Conservation (phyloP, 2,329 filamentous ascomycete genomes). For the Fusarium sp. region DNA sequence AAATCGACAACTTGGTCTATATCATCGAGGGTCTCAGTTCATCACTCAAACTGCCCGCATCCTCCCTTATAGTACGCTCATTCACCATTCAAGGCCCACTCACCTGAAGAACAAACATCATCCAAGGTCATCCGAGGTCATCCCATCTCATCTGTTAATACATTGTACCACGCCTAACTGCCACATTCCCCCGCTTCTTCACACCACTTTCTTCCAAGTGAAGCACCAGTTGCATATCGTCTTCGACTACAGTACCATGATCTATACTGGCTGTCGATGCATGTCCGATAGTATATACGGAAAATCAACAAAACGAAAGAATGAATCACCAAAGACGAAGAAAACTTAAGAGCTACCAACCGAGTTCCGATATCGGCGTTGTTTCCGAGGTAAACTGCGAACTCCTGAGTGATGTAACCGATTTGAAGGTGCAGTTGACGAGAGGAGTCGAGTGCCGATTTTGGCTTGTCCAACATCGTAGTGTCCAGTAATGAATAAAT, state of each 20-base stretch:
- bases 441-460: conserved; percentile 32
- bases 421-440: conserved; percentile 37
- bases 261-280: conserved; percentile 66
- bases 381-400: conserved; percentile 23
- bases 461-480: conserved; percentile 38
- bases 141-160: conserved; percentile 66
- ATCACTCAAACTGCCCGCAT: not conserved
- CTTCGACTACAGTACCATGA: conserved; percentile 68
- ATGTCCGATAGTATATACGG: conserved; percentile 51
- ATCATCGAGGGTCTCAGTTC: conserved; percentile 3
- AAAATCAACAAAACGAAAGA: conserved; percentile 64
- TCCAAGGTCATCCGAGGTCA: conserved; percentile 59
- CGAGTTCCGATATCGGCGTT: conserved; percentile 27
- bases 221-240: conserved; percentile 65
- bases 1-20: too few relatives aligned
- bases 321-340: conserved; percentile 54
- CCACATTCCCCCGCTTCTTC: conserved; percentile 64
- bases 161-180: conserved; percentile 68
- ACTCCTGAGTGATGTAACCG: conserved; percentile 34
- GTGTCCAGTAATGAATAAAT: conserved; percentile 43
- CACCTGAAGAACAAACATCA: conserved; percentile 57
- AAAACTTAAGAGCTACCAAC: conserved; percentile 41
- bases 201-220: conserved; percentile 61
- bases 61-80: conserved; percentile 10
- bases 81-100: conserved; percentile 30